These are phyloP conservation scores for Drechslerella coelobrocha DNA, from an alignment of 2,329 filamentous ascomycete species.

Conservation along the genomic window DNA sequence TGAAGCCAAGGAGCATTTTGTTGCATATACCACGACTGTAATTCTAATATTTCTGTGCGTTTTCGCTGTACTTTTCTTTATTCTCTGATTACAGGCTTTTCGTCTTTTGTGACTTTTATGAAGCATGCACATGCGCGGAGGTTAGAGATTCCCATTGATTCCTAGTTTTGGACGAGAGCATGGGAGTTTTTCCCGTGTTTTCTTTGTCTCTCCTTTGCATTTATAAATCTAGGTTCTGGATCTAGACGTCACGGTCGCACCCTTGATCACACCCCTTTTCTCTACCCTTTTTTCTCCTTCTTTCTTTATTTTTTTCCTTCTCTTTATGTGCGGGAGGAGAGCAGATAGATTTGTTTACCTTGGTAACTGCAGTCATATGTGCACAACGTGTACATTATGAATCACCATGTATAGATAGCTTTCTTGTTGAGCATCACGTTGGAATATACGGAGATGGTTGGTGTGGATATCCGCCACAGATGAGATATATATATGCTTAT, in stretches of 20 bases:
- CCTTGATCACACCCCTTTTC: background rate
- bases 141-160: background rate
- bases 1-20: background rate
- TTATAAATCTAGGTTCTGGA: background rate
- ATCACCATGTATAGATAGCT: background rate
- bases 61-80: background rate
- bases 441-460: background rate
- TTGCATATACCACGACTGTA: constrained; percentile 23
- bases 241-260: constrained; percentile 3
- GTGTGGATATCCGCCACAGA: background rate
- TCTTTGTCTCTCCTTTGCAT: background rate
- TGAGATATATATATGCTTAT: no score
- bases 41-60: constrained; percentile 10
- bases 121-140: background rate
- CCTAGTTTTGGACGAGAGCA: background rate
- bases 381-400: background rate
- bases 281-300: constrained; percentile 10
- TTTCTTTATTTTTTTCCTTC: constrained; percentile 9
- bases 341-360: background rate
- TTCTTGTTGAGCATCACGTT: background rate
- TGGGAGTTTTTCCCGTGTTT: background rate
- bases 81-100: no score
- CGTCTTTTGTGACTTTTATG: background rate
- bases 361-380: background rate
- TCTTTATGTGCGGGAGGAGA: background rate